Evolutionary conservation across 345 rosid species (phyloP).

Genomic region (Viola odorata): DNA sequence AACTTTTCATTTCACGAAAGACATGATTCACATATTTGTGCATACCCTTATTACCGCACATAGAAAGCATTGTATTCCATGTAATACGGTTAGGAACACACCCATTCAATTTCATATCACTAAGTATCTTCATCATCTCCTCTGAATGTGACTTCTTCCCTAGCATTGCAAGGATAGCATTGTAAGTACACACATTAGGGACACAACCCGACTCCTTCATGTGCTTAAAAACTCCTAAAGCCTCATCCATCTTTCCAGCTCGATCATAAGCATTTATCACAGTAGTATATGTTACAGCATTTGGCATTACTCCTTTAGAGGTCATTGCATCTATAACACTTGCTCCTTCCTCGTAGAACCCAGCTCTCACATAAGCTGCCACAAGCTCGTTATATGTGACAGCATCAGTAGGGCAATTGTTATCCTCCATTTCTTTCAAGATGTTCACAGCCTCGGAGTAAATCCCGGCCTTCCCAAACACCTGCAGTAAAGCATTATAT

Average conservation of each 20-base stretch:
- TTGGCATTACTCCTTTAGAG: slow-evolving; percentile 59
- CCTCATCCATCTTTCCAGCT: slow-evolving; percentile 63
- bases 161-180: slow-evolving; percentile 68
- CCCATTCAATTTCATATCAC: slow-evolving; percentile 73
- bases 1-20: slow-evolving; percentile 75
- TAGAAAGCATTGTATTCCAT: slow-evolving; percentile 86
- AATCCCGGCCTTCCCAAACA: slow-evolving; percentile 72
- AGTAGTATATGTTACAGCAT: slow-evolving; percentile 80
- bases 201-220: slow-evolving; percentile 80
- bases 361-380: slow-evolving; percentile 81
- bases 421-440: slow-evolving; percentile 86
- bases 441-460: slow-evolving; percentile 63
- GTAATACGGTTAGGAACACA: slow-evolving; percentile 81
- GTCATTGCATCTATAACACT: slow-evolving; percentile 65
- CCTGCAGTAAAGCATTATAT: slow-evolving; percentile 72
- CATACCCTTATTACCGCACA: slow-evolving; percentile 71
- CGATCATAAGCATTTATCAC: slow-evolving; percentile 79
- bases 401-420: slow-evolving; percentile 54
- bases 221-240: slow-evolving; percentile 49
- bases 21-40: slow-evolving; percentile 56
- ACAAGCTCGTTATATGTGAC: slow-evolving; percentile 85
- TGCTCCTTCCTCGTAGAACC: slow-evolving; percentile 71
- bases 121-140: slow-evolving; percentile 67
- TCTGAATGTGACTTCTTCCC: slow-evolving; percentile 61
- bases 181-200: slow-evolving; percentile 80